phyloP scores from a whole-genome alignment of 148 eudicot genomes.

The Cornus controversa region DNA sequence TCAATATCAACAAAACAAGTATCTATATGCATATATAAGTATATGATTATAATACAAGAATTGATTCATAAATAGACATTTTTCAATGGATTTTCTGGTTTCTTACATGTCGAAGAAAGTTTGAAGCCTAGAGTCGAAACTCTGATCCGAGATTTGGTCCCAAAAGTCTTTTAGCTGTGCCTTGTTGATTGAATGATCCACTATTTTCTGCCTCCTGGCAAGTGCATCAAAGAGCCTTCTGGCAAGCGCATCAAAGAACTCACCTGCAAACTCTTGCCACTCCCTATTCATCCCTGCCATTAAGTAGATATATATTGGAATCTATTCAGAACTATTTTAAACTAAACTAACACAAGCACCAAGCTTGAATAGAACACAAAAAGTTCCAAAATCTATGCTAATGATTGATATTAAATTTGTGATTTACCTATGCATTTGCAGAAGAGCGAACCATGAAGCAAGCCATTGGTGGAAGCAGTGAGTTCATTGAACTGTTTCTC shows the following conservation, averaged over 20 bases:
- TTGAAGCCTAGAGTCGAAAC: conserved; percentile 36
- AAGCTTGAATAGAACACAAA: too few species aligned
- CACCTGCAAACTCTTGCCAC: conserved; percentile 31
- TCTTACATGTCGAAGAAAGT: conserved; percentile 41
- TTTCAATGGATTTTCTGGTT: not conserved
- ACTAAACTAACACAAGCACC: too few species aligned
- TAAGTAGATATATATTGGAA: not conserved
- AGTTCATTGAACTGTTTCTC: conserved; percentile 34
- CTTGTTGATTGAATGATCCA: conserved; percentile 24
- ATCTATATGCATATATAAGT: too few species aligned
- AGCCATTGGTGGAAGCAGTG: conserved; percentile 22
- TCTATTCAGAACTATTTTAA: too few species aligned
- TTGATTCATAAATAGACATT: too few species aligned
- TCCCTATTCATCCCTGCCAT: conserved; percentile 38
- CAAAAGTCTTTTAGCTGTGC: conserved; percentile 35
- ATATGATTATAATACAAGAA: too few species aligned
- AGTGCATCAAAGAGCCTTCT: conserved; percentile 42
- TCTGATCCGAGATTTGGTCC: conserved; percentile 39
- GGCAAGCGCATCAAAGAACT: too few species aligned
- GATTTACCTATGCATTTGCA: conserved; percentile 35
- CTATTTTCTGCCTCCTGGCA: conserved; percentile 25
- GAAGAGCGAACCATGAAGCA: conserved; percentile 31
- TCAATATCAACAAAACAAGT: not conserved
- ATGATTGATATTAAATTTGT: not conserved
- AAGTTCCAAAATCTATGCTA: too few species aligned